These are phyloP conservation scores for Entomophthora muscae DNA, from an alignment of 371 early-diverging fungal genomes.

Conservation along the genomic window DNA sequence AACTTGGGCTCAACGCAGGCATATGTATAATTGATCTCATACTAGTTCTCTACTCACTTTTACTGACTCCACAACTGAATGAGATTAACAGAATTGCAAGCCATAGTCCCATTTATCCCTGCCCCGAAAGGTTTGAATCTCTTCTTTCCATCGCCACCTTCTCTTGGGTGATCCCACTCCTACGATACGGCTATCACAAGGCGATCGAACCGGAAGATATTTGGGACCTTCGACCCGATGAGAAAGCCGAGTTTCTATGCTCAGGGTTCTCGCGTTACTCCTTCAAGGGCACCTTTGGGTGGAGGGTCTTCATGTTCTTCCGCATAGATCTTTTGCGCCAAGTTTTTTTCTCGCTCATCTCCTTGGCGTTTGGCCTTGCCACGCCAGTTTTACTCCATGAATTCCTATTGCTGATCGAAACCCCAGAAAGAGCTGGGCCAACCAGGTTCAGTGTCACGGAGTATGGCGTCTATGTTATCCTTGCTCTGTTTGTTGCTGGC, in stretches of 20 bases:
- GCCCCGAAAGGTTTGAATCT: not conserved
- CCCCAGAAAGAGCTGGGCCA: not conserved
- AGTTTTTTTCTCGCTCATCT: not conserved
- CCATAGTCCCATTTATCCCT: not conserved
- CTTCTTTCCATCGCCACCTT: not conserved
- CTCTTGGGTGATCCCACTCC: slow-evolving; percentile 12
- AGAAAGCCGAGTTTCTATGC: not conserved
- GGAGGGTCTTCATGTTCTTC: not conserved
- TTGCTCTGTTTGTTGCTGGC: slow-evolving; percentile 21
- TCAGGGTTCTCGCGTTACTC: not conserved
- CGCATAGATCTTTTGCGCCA: not conserved
- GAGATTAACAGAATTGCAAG: not conserved
- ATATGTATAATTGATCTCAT: not conserved
- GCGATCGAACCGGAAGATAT: slow-evolving; percentile 8
- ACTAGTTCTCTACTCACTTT: not conserved
- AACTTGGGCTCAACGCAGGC: not conserved
- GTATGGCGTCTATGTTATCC: not conserved
- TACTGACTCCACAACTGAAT: not conserved
- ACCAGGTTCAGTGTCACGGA: not conserved
- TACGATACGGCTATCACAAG: slow-evolving; percentile 10
- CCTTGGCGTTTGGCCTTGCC: not conserved
- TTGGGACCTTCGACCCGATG: slow-evolving; percentile 6
- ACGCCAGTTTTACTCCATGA: not conserved
- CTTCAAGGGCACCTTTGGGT: not conserved
- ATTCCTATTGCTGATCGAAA: not conserved